Evolutionary conservation across 2,329 filamentous ascomycete species (phyloP), one percentile per base, ranked within the genome.

Genomic region (Drechslerella dactyloides): DNA sequence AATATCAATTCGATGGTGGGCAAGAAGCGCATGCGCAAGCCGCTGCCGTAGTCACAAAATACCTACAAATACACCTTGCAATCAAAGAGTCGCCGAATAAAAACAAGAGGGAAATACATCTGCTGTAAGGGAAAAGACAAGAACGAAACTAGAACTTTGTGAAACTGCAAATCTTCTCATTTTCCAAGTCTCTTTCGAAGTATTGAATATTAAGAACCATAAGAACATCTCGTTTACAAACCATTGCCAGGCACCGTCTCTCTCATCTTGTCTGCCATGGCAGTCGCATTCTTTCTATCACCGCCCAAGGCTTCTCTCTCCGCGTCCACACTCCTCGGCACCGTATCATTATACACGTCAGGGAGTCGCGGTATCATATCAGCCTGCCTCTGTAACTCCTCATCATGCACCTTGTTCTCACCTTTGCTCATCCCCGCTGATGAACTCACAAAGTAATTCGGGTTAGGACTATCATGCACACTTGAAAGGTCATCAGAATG

Each of bases 371-470:
- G 66, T 24, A 70, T 70, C 59, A 51, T 64, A 55, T 48, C 59
- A 15, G 54, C 66, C 30, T 70, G 59, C n/a, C 59, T 53, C 17
- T 70, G 66, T 15, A 70, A 35, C n/a, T 64, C 66, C 40, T 70
- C 66, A 46, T 70, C 59, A 42, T 54, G 37, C 19, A 70, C 46
- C 0, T 13, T 57, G 17, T 23, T 24, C 2, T 50, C 27, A 27
- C 37, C 23, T 24, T 53, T 61, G 42, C 21, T 17, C n/a, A 4
- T 46, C 15, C 17, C 19, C 30, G 35, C 48, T 19, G 33, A 51
- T 15, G 59, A 64, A 42, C 66, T 70, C 4, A 70, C 59, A 52
- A 70, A 70, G 50, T 70, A 70, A 21, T 70, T 70, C 13, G 66
- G 66, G 44, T 70, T 70, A 10, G 66, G 66, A 46, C 66, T 70